Base-by-base conservation (phyloP, 2,329 filamentous ascomycete genomes). In the Curvularia spicifera region DNA sequence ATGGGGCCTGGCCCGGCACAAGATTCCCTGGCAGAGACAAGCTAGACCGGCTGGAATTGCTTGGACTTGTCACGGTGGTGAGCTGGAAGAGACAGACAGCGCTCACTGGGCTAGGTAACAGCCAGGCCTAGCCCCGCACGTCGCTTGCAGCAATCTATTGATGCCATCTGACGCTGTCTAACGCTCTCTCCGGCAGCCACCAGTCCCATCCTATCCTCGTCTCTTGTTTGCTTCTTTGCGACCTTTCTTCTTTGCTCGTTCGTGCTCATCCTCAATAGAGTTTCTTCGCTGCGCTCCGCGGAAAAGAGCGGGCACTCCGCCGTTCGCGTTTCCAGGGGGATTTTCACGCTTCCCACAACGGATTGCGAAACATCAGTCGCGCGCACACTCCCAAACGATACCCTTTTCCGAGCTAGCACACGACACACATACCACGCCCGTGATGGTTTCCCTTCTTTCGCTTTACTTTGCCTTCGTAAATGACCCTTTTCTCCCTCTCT, bases 311-410 rank as follows among this genome's bases (percentile, higher is more conserved):
- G 50, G 28, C 39, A 40, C 15, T 15, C 29, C 40, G n/a, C 31
- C 37, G 24, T 42, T 15, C 13, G n/a, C 26, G 43, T 37, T 20
- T 45, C 22, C 52, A 51, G 47, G 56, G 56, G 56, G 51, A 40
- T 40, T 24, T 24, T 52, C 15, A 46, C 53, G 47, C 33, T 24
- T 20, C 40, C 42, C 15, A 33, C n/a, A 26, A 45, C 54, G 50
- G 54, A 57, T 46, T 47, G 47, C 58, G 58, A 60, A 60, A 60
- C 58, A 43, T 54, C 47, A 29, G 50, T 47, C 54, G 33, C 22
- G 47, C 22, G 22, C 55, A 60, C 55, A 58, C 54, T 13, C 29
- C 13, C 46, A 43, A 28, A 39, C 40, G 46, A 54, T 51, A 13
- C 40, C 49, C 44, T 37, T 53, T 57, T 42, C 22, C 45, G 55